Conservation (phyloP, 2,329 filamentous ascomycete genomes). For the Mycosphaerella arachidis region DNA sequence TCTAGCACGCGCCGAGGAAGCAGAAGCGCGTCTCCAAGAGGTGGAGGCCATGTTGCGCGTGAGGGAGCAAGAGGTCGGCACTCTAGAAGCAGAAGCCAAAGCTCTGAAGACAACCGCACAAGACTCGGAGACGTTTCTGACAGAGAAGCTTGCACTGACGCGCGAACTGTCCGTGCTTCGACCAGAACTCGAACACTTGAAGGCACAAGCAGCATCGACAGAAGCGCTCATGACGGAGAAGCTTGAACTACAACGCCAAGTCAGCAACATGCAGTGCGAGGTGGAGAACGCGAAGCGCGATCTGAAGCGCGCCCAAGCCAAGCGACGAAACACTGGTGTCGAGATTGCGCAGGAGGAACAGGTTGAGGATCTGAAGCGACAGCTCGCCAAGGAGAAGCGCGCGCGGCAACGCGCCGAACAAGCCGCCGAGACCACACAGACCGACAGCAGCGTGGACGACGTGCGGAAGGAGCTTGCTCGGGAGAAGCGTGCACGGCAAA, state of each 20-base stretch:
- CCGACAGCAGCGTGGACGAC: slow-evolving; percentile 31
- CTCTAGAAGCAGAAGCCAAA: slow-evolving; percentile 64
- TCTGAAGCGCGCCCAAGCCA: slow-evolving; percentile 53
- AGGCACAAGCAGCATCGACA: slow-evolving; percentile 55
- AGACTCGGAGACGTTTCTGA: slow-evolving; percentile 66
- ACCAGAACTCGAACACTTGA: slow-evolving; percentile 60
- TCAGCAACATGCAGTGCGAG: slow-evolving; percentile 72
- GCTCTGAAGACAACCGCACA: slow-evolving; percentile 63
- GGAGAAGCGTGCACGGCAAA: slow-evolving; percentile 31
- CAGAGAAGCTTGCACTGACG: slow-evolving; percentile 59
- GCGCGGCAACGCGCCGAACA: slow-evolving; percentile 41
- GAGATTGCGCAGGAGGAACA: slow-evolving; percentile 41
- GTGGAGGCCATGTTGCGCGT: slow-evolving; percentile 49
- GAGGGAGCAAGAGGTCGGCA: slow-evolving; percentile 52
- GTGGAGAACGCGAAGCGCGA: slow-evolving; percentile 77
- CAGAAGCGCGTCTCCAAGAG: slow-evolving; percentile 42
- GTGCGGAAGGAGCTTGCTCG: slow-evolving; percentile 31
- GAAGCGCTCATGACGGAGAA: slow-evolving; percentile 73
- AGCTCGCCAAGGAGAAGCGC: slow-evolving; percentile 44
- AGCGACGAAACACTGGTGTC: slow-evolving; percentile 47
- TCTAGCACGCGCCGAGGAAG: slow-evolving; percentile 44
- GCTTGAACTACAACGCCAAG: slow-evolving; percentile 69
- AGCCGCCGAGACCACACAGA: slow-evolving; percentile 30
- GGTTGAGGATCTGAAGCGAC: slow-evolving; percentile 44
- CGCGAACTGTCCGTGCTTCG: slow-evolving; percentile 57